These are phyloP conservation scores for Trichoderma erinaceum DNA, from an alignment of 495 filamentous ascomycete genomes.

Conservation along the genomic window DNA sequence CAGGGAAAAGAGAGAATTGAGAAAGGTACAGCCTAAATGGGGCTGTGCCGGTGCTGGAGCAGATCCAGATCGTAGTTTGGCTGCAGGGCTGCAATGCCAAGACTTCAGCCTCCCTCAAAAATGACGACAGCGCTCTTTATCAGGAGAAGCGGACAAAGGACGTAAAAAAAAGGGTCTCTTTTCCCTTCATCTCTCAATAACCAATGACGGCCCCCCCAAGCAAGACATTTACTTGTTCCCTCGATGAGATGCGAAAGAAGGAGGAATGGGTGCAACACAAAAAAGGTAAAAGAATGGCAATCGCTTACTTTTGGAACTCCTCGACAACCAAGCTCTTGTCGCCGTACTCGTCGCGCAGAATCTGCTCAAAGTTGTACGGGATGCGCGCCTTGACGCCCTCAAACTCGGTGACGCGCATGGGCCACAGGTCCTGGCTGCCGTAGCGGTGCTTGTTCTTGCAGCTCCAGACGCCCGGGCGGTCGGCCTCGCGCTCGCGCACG, in stretches of 20 bases:
- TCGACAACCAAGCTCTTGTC: slow-evolving; percentile 55
- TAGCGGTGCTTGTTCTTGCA: slow-evolving; percentile 82
- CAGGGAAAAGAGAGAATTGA: no score
- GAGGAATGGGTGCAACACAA: neutral
- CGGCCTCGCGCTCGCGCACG: slow-evolving; percentile 59
- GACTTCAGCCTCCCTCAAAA: no score
- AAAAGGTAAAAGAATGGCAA: slow-evolving; percentile 15
- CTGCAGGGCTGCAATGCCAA: neutral
- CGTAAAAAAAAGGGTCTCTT: no score
- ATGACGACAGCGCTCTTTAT: no score
- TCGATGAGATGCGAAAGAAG: neutral
- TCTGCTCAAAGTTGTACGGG: slow-evolving; percentile 65
- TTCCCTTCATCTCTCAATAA: no score
- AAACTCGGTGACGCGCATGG: slow-evolving; percentile 68
- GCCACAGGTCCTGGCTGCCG: slow-evolving; percentile 64
- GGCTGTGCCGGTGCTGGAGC: no score
- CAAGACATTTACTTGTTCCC: neutral
- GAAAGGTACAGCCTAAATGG: no score
- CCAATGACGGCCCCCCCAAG: no score
- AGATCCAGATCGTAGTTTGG: no score
- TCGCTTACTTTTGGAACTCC: slow-evolving; percentile 55
- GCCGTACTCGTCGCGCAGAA: slow-evolving; percentile 74
- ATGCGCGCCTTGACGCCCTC: slow-evolving; percentile 70
- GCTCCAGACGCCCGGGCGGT: slow-evolving; percentile 60
- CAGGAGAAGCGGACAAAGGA: no score